A percentile compares a stretch with the other conserved stretches of the same genome.
Evolutionary conservation across 352 stramenopile species (phyloP).

Genomic region (Thalassiosira mediterranea): DNA sequence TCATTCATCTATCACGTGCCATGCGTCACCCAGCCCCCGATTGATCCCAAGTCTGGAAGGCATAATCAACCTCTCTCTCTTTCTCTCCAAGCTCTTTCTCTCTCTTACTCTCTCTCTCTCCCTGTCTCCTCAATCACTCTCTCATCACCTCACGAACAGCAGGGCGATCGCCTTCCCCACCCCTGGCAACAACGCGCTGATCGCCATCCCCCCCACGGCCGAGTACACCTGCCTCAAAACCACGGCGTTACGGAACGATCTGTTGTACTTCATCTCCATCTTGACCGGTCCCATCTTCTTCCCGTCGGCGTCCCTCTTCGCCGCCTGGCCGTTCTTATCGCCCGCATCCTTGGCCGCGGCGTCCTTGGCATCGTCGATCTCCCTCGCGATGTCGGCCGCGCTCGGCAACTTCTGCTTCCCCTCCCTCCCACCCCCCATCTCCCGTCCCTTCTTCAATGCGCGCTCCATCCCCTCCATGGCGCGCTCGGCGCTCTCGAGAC

Average conservation of each 20-base stretch:
- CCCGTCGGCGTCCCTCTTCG: conserved; percentile 9
- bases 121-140: neutral
- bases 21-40: too few relatives aligned
- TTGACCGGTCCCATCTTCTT: conserved; percentile 23
- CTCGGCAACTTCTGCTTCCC: neutral
- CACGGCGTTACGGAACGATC: conserved; percentile 40
- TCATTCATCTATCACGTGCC: too few relatives aligned
- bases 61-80: neutral
- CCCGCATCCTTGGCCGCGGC: neutral
- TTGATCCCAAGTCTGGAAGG: too few relatives aligned
- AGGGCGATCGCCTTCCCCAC: conserved; percentile 13
- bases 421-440: neutral
- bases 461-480: conserved; percentile 43
- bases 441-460: conserved; percentile 34
- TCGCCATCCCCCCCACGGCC: conserved; percentile 22
- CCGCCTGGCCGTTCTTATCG: neutral
- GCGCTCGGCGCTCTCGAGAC: conserved; percentile 29
- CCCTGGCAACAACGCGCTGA: conserved; percentile 27
- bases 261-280: conserved; percentile 58
- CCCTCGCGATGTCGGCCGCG: conserved; percentile 31
- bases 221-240: conserved; percentile 48
- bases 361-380: conserved; percentile 5
- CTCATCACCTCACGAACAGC: conserved; percentile 11
- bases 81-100: neutral
- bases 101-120: neutral